Conservation (phyloP, 768 basidiomycete genomes). For the Amanita thiersii region DNA sequence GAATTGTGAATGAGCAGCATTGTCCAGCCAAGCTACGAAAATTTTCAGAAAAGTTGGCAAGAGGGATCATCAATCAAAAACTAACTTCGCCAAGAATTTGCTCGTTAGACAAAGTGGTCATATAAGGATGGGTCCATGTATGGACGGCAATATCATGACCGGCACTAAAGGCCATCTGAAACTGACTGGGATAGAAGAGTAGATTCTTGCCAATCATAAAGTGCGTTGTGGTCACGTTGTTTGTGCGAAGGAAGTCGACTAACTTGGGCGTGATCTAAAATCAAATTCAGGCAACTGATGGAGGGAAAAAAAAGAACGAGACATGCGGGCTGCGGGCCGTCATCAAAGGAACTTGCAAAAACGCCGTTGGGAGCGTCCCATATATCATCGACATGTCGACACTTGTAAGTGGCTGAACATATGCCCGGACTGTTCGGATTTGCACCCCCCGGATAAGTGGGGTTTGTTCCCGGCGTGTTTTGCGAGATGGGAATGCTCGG, state of each 20-base stretch:
- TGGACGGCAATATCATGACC: constrained; percentile 45
- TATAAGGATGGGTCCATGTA: constrained; percentile 71
- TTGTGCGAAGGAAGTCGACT: constrained; percentile 55
- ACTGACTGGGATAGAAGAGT: constrained; percentile 43
- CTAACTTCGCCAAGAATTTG: constrained; percentile 58
- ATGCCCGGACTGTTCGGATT: constrained; percentile 41
- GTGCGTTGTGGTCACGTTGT: constrained; percentile 71
- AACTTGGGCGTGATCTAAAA: constrained; percentile 35
- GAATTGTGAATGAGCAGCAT: constrained; percentile 73
- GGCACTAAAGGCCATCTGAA: constrained; percentile 42
- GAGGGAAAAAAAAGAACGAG: not conserved
- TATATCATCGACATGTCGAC: constrained; percentile 50
- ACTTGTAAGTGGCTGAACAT: constrained; percentile 75
- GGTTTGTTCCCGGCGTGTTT: constrained; percentile 25
- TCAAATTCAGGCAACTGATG: constrained; percentile 5
- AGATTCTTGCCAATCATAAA: constrained; percentile 88
- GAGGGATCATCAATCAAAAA: not conserved
- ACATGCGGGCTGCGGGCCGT: constrained; percentile 56
- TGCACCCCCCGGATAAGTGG: constrained; percentile 36
- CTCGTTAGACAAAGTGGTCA: constrained; percentile 68
- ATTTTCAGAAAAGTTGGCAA: not conserved
- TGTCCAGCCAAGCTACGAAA: constrained; percentile 63
- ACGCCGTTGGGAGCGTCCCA: constrained; percentile 72
- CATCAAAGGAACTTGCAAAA: constrained; percentile 68
- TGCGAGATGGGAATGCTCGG: constrained; percentile 55